phyloP scores from a whole-genome alignment of 2,329 filamentous ascomycete genomes.

The Emergomyces orientalis region DNA sequence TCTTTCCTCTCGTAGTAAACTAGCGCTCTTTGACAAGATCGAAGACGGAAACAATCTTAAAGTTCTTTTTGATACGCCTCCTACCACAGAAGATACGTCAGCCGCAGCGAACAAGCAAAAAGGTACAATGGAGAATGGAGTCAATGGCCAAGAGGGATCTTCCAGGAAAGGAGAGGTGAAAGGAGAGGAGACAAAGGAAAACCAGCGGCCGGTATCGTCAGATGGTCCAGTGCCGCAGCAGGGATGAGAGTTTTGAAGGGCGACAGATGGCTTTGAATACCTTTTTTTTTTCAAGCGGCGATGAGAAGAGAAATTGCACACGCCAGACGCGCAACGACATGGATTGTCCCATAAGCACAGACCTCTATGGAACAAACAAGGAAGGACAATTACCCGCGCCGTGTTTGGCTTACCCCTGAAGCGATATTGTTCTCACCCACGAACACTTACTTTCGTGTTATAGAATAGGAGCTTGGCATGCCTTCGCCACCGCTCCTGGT shows the following conservation, averaged over 20 bases:
- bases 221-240: background rate
- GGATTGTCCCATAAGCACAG: background rate
- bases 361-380: background rate
- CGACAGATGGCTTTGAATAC: background rate
- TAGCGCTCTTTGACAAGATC: constrained; percentile 76
- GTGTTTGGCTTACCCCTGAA: background rate
- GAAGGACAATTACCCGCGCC: background rate
- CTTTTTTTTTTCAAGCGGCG: background rate
- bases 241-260: background rate
- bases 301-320: background rate
- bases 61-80: constrained; percentile 36
- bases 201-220: background rate
- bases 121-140: constrained; percentile 6
- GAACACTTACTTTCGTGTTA: background rate
- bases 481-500: background rate
- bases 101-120: constrained; percentile 3
- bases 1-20: constrained; percentile 62
- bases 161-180: constrained; percentile 1
- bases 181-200: constrained; percentile 3
- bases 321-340: background rate
- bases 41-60: constrained; percentile 67
- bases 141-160: constrained; percentile 9
- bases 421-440: background rate
- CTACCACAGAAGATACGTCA: background rate
- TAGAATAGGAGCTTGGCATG: background rate